phyloP scores from a whole-genome alignment of 768 basidiomycete genomes.

The Tricholoma terreum region DNA sequence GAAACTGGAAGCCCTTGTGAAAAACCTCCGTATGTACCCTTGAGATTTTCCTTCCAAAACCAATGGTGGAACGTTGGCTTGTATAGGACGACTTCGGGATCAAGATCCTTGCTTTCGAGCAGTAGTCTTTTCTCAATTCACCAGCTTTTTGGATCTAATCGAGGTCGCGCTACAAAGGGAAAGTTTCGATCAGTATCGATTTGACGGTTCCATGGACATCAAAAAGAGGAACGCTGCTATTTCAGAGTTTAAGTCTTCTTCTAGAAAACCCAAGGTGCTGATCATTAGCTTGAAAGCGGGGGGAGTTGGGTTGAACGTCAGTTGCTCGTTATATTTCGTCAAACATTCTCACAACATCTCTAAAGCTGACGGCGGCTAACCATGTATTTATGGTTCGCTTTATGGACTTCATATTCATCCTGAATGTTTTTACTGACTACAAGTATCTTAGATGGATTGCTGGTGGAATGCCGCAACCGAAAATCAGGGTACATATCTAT shows the following conservation, averaged over 20 bases:
- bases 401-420: not conserved
- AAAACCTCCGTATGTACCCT: constrained; percentile 58
- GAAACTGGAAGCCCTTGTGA: constrained; percentile 81
- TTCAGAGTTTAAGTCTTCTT: constrained; percentile 68
- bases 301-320: constrained; percentile 85
- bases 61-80: not conserved
- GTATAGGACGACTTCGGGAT: constrained; percentile 54
- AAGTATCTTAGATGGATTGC: constrained; percentile 70
- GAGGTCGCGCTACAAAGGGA: constrained; percentile 69
- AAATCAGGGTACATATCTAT: constrained; percentile 57
- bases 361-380: constrained; percentile 72
- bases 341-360: constrained; percentile 3
- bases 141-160: constrained; percentile 82
- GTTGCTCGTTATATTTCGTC: constrained; percentile 15
- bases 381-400: constrained; percentile 77
- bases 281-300: constrained; percentile 86
- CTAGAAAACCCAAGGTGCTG: constrained; percentile 70
- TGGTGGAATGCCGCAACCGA: constrained; percentile 90
- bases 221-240: constrained; percentile 76
- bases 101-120: constrained; percentile 79
- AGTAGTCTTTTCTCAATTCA: constrained; percentile 90
- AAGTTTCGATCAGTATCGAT: constrained; percentile 65
- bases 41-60: not conserved
- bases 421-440: constrained; percentile 7
- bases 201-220: constrained; percentile 92